phyloP scores from a whole-genome alignment of 805 yeast species.

The Sugiyamaella marilandica region DNA sequence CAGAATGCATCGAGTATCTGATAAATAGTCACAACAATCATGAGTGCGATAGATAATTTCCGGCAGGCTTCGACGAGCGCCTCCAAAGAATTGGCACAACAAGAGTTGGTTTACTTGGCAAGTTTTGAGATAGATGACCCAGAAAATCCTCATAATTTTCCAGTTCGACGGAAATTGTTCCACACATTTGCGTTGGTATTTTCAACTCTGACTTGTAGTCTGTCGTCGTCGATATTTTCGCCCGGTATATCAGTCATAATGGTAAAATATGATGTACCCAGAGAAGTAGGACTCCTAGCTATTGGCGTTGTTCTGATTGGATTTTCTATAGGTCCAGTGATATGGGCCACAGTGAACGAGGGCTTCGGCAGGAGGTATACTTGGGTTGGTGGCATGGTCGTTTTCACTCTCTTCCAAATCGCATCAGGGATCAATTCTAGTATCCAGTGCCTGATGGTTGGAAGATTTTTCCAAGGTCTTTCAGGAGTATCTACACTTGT shows the following conservation, averaged over 20 bases:
- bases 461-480: constrained; percentile 8
- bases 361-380: constrained; percentile 8
- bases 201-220: neutral
- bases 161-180: neutral
- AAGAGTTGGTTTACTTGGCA: neutral
- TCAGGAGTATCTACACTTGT: constrained; percentile 43
- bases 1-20: too few species aligned
- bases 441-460: constrained; percentile 5
- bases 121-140: constrained; percentile 8
- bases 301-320: constrained; percentile 41
- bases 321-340: constrained; percentile 59
- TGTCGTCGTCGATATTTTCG: constrained; percentile 9
- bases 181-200: constrained; percentile 6
- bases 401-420: constrained; percentile 5
- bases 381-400: neutral
- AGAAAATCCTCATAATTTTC: constrained; percentile 10
- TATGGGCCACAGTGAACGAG: constrained; percentile 48
- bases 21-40: too few species aligned
- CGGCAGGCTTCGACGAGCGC: too few species aligned
- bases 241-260: constrained; percentile 5
- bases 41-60: too few species aligned
- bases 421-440: constrained; percentile 9
- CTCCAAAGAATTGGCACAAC: too few species aligned
- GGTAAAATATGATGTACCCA: constrained; percentile 4
- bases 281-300: constrained; percentile 40